These are phyloP conservation scores for Fraxinus greggii DNA, from an alignment of 305 asterid species.

Conservation along the genomic window DNA sequence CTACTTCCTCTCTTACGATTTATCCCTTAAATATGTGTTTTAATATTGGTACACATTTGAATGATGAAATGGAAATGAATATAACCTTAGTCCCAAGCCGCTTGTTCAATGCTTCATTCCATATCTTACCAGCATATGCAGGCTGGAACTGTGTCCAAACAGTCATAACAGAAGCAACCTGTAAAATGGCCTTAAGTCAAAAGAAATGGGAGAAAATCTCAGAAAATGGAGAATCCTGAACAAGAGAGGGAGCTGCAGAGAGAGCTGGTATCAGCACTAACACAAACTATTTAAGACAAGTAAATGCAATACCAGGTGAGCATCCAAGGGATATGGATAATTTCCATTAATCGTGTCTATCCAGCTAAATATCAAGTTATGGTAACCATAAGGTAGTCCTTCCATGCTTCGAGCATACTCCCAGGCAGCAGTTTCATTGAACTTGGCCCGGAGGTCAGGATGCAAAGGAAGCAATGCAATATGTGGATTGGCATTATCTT, in stretches of 20 bases:
- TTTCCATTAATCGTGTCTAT: slow-evolving; percentile 80
- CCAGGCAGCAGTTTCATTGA: slow-evolving; percentile 91
- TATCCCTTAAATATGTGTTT: background rate
- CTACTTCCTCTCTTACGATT: background rate
- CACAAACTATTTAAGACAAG: background rate
- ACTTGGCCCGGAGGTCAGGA: slow-evolving; percentile 74
- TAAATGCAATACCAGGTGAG: slow-evolving; percentile 69
- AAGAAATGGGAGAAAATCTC: background rate
- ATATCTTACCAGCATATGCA: slow-evolving; percentile 77
- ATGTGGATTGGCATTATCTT: slow-evolving; percentile 84
- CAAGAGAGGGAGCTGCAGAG: background rate
- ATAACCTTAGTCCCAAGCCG: slow-evolving; percentile 87
- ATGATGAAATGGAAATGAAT: background rate
- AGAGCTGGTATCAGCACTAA: background rate
- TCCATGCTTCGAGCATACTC: slow-evolving; percentile 86
- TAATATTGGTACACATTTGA: background rate
- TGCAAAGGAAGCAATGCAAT: slow-evolving; percentile 89
- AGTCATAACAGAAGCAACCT: slow-evolving; percentile 97
- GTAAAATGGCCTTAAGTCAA: slow-evolving; percentile 24
- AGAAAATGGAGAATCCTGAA: background rate
- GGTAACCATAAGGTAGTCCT: slow-evolving; percentile 87
- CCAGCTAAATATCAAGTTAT: slow-evolving; percentile 96
- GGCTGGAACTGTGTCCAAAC: slow-evolving; percentile 86
- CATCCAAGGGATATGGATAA: slow-evolving; percentile 86
- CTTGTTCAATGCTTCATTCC: slow-evolving; percentile 93